Conservation (phyloP, 2,329 filamentous ascomycete species). For the Parasarocladium wereldwijsianum region DNA sequence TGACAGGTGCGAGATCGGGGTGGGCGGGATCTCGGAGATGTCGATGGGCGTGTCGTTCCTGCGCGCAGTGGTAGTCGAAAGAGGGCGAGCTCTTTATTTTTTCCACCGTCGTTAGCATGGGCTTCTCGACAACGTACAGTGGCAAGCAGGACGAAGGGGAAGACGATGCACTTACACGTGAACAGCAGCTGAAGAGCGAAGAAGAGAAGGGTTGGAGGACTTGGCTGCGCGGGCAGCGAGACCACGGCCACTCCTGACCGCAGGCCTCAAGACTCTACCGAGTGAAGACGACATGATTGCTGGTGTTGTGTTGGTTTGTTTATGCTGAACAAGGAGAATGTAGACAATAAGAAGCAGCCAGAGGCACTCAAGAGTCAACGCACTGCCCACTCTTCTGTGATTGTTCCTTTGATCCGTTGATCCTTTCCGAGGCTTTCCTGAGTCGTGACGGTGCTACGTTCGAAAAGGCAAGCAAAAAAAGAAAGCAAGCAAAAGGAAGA, state of each 20-base stretch:
- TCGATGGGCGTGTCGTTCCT: conserved; percentile 32
- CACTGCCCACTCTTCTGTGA: too few relatives aligned
- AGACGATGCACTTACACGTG: conserved; percentile 6
- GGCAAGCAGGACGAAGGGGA: conserved; percentile 1
- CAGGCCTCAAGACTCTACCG: conserved; percentile 34
- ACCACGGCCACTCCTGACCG: conserved; percentile 28
- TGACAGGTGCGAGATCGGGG: conserved; percentile 83
- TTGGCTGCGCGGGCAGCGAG: conserved; percentile 16
- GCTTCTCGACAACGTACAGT: conserved; percentile 3
- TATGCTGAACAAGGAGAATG: not conserved
- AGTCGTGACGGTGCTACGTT: not conserved
- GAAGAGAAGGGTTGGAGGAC: conserved; percentile 1
- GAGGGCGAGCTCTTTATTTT: conserved; percentile 25
- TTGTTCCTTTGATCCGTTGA: not conserved
- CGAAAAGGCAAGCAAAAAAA: not conserved
- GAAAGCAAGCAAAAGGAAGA: not conserved
- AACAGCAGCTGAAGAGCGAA: conserved; percentile 9
- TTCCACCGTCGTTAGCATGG: conserved; percentile 13
- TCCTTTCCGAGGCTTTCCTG: too few relatives aligned
- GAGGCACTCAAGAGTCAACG: too few relatives aligned
- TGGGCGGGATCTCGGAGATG: conserved; percentile 68
- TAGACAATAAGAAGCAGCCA: too few relatives aligned
- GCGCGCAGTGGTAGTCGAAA: conserved; percentile 45
- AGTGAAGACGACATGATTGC: conserved; percentile 27
- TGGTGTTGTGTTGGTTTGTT: not conserved